These are phyloP conservation scores for Aspergillus sp. DNA, from an alignment of 2,329 filamentous ascomycete genomes.

Conservation along the genomic window DNA sequence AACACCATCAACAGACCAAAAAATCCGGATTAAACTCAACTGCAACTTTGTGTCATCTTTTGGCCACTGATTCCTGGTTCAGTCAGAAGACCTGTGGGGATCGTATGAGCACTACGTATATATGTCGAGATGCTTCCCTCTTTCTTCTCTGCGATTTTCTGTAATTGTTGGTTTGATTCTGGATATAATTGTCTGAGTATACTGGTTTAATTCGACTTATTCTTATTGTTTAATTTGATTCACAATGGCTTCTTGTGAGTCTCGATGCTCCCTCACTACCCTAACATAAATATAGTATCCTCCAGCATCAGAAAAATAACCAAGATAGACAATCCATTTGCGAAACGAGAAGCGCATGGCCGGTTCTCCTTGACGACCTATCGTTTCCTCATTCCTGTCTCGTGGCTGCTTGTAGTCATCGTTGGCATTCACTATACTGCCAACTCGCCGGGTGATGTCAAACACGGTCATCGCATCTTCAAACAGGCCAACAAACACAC, in stretches of 20 bases:
- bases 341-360: constrained; percentile 63
- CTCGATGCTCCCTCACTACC: neutral
- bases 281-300: neutral
- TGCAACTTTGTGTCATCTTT: too few species aligned
- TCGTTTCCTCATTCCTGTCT: constrained; percentile 68
- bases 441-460: constrained; percentile 59
- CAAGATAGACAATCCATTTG: constrained; percentile 61
- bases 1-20: too few species aligned
- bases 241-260: neutral
- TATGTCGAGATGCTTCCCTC: neutral
- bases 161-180: constrained; percentile 2
- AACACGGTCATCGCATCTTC: constrained; percentile 64
- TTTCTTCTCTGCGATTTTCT: constrained; percentile 3
- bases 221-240: neutral
- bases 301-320: neutral
- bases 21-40: too few species aligned
- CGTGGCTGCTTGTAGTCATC: constrained; percentile 70
- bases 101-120: neutral
- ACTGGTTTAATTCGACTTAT: neutral
- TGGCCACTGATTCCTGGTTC: too few species aligned
- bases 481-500: constrained; percentile 62
- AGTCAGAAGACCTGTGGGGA: neutral
- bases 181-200: too few species aligned
- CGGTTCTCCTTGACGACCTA: constrained; percentile 62
- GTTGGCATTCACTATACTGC: constrained; percentile 71